phyloP scores from a whole-genome alignment of 768 basidiomycete genomes.

The Leucosporidium creatinivorum region DNA sequence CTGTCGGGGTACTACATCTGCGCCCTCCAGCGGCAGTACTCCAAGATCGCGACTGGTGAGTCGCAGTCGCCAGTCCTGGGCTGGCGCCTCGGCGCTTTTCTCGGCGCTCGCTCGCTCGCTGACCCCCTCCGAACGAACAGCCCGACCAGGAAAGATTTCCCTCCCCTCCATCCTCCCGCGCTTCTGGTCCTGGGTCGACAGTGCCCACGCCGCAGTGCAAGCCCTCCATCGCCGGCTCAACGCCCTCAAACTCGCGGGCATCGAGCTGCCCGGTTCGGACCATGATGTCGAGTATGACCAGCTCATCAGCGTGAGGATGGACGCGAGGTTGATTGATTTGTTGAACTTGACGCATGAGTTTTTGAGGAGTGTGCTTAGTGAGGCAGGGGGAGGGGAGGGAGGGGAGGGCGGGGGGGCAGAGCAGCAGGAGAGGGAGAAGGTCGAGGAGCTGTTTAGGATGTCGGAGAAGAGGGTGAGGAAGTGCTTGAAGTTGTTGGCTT shows the following conservation, averaged over 20 bases:
- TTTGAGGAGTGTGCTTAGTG: background rate
- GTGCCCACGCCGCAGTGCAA: conserved; percentile 19
- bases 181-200: conserved; percentile 23
- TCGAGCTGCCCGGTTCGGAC: background rate
- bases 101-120: background rate
- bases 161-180: too few relatives aligned
- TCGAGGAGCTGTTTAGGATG: conserved; percentile 12
- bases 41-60: conserved; percentile 5
- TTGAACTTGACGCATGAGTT: conserved; percentile 26
- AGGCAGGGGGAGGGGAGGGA: background rate
- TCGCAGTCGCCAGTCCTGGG: background rate
- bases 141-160: background rate
- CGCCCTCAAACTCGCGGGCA: conserved; percentile 8
- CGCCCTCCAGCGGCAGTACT: conserved; percentile 20
- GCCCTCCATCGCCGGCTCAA: conserved; percentile 8
- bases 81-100: background rate
- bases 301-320: conserved; percentile 25
- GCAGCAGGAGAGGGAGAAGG: background rate
- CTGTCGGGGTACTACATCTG: conserved; percentile 26
- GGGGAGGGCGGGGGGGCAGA: background rate
- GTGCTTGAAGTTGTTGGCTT: conserved; percentile 28
- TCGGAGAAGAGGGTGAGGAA: conserved; percentile 22
- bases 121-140: background rate
- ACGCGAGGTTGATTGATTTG: conserved; percentile 28
- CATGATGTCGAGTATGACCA: conserved; percentile 26